Percentiles rank a stretch among this genome's conserved stretches.
phyloP scores from a whole-genome alignment of 257 asterid species.

The Salvia splendens region DNA sequence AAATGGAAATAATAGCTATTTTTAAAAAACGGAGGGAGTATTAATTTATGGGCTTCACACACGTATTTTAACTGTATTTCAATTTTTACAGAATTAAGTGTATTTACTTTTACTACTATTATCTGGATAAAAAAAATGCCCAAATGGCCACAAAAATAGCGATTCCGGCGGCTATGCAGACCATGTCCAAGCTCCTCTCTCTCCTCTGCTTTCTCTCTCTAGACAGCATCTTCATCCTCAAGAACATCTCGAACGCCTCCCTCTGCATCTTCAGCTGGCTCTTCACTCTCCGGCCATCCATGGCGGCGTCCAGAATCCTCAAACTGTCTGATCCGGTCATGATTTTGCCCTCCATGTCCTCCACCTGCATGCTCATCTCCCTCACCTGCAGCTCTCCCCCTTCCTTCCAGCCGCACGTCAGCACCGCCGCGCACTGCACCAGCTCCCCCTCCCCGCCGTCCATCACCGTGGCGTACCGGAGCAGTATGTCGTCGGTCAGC shows the following conservation, averaged over 20 bases:
- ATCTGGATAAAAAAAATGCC: slow-evolving; percentile 39
- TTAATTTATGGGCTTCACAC: too few relatives aligned
- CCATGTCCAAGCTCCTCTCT: slow-evolving; percentile 56
- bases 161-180: slow-evolving; percentile 44
- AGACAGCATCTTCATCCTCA: slow-evolving; percentile 39
- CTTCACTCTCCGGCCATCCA: slow-evolving; percentile 58
- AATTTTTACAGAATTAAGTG: background rate
- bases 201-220: slow-evolving; percentile 45
- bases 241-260: slow-evolving; percentile 37
- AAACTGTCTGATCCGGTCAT: slow-evolving; percentile 57
- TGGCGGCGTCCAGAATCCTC: slow-evolving; percentile 47
- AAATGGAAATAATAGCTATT: too few relatives aligned
- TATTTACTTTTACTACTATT: background rate
- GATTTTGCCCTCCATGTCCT: slow-evolving; percentile 76
- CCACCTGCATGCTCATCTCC: slow-evolving; percentile 69
- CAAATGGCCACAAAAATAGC: slow-evolving; percentile 51
- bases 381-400: slow-evolving; percentile 58
- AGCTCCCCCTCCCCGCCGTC: slow-evolving; percentile 34
- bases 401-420: slow-evolving; percentile 60
- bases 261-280: slow-evolving; percentile 38
- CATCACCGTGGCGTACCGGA: slow-evolving; percentile 54
- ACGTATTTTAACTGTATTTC: slow-evolving; percentile 4
- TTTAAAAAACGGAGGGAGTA: too few relatives aligned
- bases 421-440: slow-evolving; percentile 58
- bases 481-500: slow-evolving; percentile 60